phyloP scores from a whole-genome alignment of 129 eudicot species.

The Ambrosia trifida region DNA sequence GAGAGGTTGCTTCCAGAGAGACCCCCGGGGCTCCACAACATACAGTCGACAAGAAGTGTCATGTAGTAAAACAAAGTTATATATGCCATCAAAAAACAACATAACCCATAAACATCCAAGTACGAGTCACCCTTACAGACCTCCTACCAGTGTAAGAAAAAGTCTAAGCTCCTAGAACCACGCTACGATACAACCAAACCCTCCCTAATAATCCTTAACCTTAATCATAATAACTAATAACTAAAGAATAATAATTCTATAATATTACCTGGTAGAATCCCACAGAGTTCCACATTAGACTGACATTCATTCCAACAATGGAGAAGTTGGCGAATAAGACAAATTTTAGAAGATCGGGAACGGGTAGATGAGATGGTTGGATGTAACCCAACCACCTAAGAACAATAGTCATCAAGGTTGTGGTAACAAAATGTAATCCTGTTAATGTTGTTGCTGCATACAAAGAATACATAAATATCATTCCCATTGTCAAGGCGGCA shows the following conservation, averaged over 20 bases:
- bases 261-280: slow-evolving; percentile 70
- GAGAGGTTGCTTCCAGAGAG: no score
- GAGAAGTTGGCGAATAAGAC: slow-evolving; percentile 76
- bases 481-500: neutral
- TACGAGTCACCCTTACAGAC: no score
- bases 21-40: no score
- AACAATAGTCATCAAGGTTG: slow-evolving; percentile 65
- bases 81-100: no score
- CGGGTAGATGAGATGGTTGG: slow-evolving; percentile 62
- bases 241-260: neutral
- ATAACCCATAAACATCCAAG: no score
- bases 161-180: no score
- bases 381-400: slow-evolving; percentile 70
- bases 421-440: slow-evolving; percentile 74
- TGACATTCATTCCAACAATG: slow-evolving; percentile 80
- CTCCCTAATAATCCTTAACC: no score
- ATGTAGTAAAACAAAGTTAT: no score
- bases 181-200: no score
- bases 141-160: no score
- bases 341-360: slow-evolving; percentile 53
- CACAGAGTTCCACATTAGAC: slow-evolving; percentile 88
- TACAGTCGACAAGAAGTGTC: no score
- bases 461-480: slow-evolving; percentile 12
- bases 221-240: no score
- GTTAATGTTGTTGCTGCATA: slow-evolving; percentile 85